Percentiles rank a stretch among this genome's conserved stretches.
Evolutionary conservation across 345 rosid species (phyloP).

Genomic region (Melastoma malabathricum): DNA sequence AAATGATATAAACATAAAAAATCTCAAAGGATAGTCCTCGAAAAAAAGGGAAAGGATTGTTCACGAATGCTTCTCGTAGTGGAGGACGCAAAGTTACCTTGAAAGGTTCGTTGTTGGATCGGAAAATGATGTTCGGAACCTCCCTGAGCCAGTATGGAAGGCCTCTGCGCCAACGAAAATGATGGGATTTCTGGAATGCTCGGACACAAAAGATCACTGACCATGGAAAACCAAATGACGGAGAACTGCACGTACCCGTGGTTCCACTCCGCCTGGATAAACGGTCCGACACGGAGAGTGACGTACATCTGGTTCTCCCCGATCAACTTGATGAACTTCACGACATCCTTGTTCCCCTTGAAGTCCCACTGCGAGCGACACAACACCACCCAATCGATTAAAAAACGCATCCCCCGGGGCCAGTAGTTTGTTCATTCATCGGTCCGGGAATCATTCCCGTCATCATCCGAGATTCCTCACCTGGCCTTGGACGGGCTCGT

Average conservation of each 20-base stretch:
- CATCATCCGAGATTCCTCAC: slow-evolving; percentile 8
- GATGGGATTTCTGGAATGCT: not conserved
- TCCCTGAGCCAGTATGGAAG: slow-evolving; percentile 50
- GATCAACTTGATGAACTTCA: slow-evolving; percentile 33
- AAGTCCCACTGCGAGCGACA: slow-evolving; percentile 32
- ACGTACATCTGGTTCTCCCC: slow-evolving; percentile 30
- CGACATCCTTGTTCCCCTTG: slow-evolving; percentile 28
- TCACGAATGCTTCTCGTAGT: not conserved
- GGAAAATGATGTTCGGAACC: slow-evolving; percentile 36
- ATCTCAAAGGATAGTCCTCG: not conserved
- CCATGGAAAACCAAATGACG: not conserved
- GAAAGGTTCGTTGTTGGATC: slow-evolving; percentile 37
- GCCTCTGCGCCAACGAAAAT: slow-evolving; percentile 17
- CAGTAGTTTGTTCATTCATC: too few relatives aligned
- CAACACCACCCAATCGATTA: not conserved
- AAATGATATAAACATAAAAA: not conserved
- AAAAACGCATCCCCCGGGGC: too few relatives aligned
- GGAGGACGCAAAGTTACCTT: slow-evolving; percentile 18
- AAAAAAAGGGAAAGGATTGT: too few relatives aligned
- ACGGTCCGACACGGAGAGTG: slow-evolving; percentile 54
- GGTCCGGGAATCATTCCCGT: too few relatives aligned
- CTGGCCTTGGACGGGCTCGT: slow-evolving; percentile 40
- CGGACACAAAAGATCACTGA: not conserved
- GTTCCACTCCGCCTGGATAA: slow-evolving; percentile 52
- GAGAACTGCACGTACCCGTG: slow-evolving; percentile 29